phyloP scores from a whole-genome alignment of 495 filamentous ascomycete species.

The Hyphodiscus hymeniophilus region DNA sequence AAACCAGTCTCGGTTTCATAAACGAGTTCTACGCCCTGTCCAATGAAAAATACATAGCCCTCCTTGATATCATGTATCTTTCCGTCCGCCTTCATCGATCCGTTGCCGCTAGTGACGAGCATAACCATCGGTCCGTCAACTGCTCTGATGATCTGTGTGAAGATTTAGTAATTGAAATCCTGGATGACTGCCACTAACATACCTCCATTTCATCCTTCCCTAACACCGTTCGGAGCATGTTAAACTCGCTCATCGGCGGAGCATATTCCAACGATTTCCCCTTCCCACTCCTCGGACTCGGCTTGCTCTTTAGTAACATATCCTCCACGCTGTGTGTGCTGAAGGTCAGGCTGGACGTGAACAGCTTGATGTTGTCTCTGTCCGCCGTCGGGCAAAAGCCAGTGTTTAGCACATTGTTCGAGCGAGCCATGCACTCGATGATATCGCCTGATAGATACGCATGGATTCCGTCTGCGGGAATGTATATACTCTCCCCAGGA shows the following conservation, averaged over 20 bases:
- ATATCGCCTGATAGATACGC: conserved; percentile 74
- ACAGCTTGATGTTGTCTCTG: conserved; percentile 54
- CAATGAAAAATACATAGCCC: conserved; percentile 64
- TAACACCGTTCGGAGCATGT: conserved; percentile 53
- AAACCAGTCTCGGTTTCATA: too few species aligned
- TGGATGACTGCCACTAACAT: too few species aligned
- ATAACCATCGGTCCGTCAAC: conserved; percentile 57
- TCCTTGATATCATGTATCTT: conserved; percentile 46
- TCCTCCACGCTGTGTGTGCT: conserved; percentile 46
- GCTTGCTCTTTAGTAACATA: conserved; percentile 37
- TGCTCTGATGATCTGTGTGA: conserved; percentile 44
- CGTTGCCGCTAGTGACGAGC: conserved; percentile 55
- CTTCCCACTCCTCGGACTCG: conserved; percentile 42
- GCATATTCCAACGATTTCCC: conserved; percentile 53
- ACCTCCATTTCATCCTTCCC: conserved; percentile 45
- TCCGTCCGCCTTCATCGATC: conserved; percentile 46
- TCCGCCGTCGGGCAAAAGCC: conserved; percentile 64
- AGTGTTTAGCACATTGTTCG: conserved; percentile 68
- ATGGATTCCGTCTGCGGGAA: conserved; percentile 75
- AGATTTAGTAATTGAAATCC: too few species aligned
- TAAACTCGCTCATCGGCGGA: conserved; percentile 68
- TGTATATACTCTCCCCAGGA: conserved; percentile 61
- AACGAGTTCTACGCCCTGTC: too few species aligned
- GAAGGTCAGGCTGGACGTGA: conserved; percentile 53
- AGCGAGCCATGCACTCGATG: conserved; percentile 79